phyloP scores from a whole-genome alignment of 495 filamentous ascomycete species.

The Podospora pseudoanserina region DNA sequence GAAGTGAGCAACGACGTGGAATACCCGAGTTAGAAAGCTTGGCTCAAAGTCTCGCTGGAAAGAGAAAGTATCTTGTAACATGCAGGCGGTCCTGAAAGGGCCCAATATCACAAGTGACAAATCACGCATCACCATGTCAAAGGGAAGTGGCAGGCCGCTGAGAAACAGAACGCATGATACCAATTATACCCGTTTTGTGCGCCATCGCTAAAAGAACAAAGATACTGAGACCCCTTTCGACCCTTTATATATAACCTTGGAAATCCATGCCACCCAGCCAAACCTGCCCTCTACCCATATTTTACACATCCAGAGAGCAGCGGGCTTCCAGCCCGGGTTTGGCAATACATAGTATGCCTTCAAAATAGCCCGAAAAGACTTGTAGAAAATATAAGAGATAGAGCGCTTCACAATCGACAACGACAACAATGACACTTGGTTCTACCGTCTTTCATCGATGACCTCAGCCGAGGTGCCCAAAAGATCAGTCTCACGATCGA shows the following conservation, averaged over 20 bases:
- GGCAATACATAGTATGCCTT: not conserved
- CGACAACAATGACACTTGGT: not conserved
- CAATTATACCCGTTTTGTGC: constrained; percentile 27
- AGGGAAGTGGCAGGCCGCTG: too few relatives aligned
- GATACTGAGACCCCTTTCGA: constrained; percentile 11
- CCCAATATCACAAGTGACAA: too few relatives aligned
- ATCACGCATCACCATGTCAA: too few relatives aligned
- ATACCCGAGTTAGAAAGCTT: too few relatives aligned
- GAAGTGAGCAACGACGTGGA: not conserved
- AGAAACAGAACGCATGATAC: not conserved
- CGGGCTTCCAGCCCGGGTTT: not conserved
- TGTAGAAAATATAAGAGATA: not conserved
- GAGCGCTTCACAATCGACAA: not conserved
- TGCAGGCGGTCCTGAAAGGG: too few relatives aligned
- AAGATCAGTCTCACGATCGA: constrained; percentile 47
- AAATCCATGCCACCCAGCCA: not conserved
- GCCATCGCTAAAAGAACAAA: constrained; percentile 35
- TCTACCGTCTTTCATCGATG: constrained; percentile 33
- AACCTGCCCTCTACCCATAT: not conserved
- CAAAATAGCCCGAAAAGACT: not conserved
- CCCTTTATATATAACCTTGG: constrained; percentile 23
- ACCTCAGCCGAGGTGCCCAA: constrained; percentile 51
- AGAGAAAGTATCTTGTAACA: too few relatives aligned
- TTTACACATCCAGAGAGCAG: not conserved
- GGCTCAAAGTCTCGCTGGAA: too few relatives aligned